These are phyloP conservation scores for Leptosphaerulina australis DNA, from an alignment of 2,329 filamentous ascomycete species.

Conservation along the genomic window DNA sequence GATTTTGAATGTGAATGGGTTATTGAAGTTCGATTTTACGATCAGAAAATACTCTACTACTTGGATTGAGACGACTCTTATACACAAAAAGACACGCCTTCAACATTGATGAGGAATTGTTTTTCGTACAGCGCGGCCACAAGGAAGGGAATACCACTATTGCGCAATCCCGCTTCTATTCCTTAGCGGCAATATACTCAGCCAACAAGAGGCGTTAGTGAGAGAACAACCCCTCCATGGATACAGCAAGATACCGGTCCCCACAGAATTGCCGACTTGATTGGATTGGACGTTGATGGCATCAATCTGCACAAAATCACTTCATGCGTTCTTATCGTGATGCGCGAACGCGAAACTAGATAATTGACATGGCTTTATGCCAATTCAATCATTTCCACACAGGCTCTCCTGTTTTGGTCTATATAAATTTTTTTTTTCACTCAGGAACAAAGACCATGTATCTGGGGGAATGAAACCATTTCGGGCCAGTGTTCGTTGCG, in stretches of 20 bases:
- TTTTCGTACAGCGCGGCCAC: conserved; percentile 4
- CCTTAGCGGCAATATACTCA: conserved; percentile 14
- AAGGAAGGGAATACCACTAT: conserved; percentile 9
- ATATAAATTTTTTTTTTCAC: conserved; percentile 9
- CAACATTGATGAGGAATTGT: conserved; percentile 3
- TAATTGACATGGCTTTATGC: conserved; percentile 8
- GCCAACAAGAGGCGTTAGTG: conserved; percentile 5
- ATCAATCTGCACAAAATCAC: conserved; percentile 41
- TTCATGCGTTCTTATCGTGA: conserved; percentile 30
- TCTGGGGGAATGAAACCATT: conserved; percentile 13
- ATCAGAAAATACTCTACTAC: not conserved
- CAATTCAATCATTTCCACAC: conserved; percentile 6
- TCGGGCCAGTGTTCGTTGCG: conserved; percentile 17
- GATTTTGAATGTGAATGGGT: not conserved
- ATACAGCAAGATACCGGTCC: conserved; percentile 12
- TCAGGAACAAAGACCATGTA: conserved; percentile 16
- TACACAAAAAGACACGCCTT: conserved; percentile 12
- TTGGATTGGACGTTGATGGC: conserved; percentile 30
- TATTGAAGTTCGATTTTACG: not conserved
- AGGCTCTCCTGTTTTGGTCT: conserved; percentile 13
- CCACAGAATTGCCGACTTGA: conserved; percentile 27
- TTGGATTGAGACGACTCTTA: conserved; percentile 16
- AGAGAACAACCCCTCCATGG: conserved; percentile 13
- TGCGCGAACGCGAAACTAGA: conserved; percentile 9
- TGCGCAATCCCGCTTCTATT: conserved; percentile 21